Base-by-base conservation (phyloP, 352 stramenopile genomes). In the Phytopythium litorale region DNA sequence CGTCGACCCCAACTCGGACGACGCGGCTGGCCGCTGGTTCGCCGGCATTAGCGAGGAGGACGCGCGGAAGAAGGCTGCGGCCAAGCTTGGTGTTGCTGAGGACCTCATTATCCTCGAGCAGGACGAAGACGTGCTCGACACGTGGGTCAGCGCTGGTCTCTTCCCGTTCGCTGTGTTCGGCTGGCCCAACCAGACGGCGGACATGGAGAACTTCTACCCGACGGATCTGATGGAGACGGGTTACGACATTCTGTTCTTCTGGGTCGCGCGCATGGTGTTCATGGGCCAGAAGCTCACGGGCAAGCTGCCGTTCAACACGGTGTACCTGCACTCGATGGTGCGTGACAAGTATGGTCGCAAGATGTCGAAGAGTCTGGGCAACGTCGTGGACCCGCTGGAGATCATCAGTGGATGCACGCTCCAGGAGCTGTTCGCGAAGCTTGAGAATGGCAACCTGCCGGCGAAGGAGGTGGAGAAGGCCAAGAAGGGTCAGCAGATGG, bases 201-300 rank as follows among this genome's bases (percentile, higher is more conserved):
- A 93, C 60, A 80, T 98, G 45, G 73, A 81, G 33, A 84, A 92
- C 66, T 99, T 98, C 63, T 99, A 98, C 76, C 97, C 97, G 23
- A 95, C 92, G 33, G 94, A 97, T 49, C 76, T 98, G 62, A 75
- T 99, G 32, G 98, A 99, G 73, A 99, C 98, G n/a, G 98, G 98
- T 13, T 98, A 98, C 68, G 98, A 99, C 77, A 99, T 99, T 75
- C 70, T 99, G 19, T 99, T 99, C 79, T 99, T 99, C 76, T 99
- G 98, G 98, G 97, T 99, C 46, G 97, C 97, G 33, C 91, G 97
- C 63, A 99, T 99, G 97, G 82, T 95, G 25, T 96, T 94, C 56
- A 90, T 99, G 78, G 94, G 96, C 57, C 88, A 99, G 59, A 97
- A 99, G 71, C 81, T 99, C 15, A 99, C 94, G 28, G 96, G 91